Base-by-base conservation (phyloP, 495 filamentous ascomycete genomes). In the Aspergillus ellipticus region DNA sequence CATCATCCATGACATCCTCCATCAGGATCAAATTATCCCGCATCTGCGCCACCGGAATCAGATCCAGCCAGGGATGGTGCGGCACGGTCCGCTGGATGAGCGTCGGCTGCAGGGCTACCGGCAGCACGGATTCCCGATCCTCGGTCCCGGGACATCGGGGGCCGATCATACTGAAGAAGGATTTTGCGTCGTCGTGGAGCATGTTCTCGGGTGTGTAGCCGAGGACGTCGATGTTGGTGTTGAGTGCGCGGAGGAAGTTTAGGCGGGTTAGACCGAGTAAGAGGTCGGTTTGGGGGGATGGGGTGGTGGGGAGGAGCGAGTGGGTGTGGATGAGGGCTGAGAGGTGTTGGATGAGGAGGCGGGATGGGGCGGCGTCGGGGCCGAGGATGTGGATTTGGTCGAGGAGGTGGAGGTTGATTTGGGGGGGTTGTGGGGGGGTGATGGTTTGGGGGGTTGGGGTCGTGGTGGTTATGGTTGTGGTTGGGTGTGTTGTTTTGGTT, bases 11-110 rank as follows among this genome's bases (percentile, higher is more conserved):
- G 0, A 11, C 1, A 6, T 47, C 39, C 1, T 28, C 48, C 2
- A 28, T 41, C 15, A 13, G 39, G 42, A 53, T 57, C 0, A 57
- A 28, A 31, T 52, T 52, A 42, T 53, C 55, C 4, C 55, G 55
- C 20, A 57, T 47, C 26, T 48, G 9, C 9, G 46, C 11, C 7
- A 31, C 16, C 0, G 49, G 49, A 6, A 53, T 31, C 15, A 57
- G 21, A 15, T 57, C 49, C 3, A 57, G 28, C 55, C 55, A 53
- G 2, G 55, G 55, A 16, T 52, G 55, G 13, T 57, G 55, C 2
- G 24, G 46, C 1, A 33, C 9, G 0, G 46, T 24, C 2, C 13
- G 46, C 10, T 49, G 46, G 3, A 43, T 20, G 13, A 31, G 0
- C 0, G 55, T 57, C 15, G 55, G 55, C 9, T 39, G 42, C 0